Evolutionary conservation across 352 stramenopile genomes (phyloP), one percentile per base, ranked within the genome.

Genomic region (Globisporangium irregulare): DNA sequence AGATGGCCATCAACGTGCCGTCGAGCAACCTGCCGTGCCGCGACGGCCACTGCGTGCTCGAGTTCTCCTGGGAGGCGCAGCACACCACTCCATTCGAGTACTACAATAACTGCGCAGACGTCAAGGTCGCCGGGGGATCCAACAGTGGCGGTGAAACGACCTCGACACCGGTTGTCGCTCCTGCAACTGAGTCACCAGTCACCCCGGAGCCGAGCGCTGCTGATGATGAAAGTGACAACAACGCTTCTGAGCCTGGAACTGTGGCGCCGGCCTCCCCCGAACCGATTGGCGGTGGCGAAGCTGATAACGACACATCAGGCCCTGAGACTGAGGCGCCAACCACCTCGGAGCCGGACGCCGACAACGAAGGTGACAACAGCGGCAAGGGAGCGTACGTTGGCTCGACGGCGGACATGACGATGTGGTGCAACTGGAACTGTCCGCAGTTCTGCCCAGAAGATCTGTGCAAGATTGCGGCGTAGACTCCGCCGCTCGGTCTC

Each of bases 361-460:
- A 58, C 24, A 20, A 20, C 24, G 24, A 15, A 58, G 25, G 50
- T 22, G 50, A 14, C 25, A 36, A 22, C 53, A 18, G 53, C 25
- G 34, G 34, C 61, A 79, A 77, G 70, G 77, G 75, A 59, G 46
- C 69, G 24, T 77, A 75, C 68, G 70, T 75, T 6, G 67, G 71
- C 20, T 29, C 72, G 62, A 59, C 54, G 53, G 61, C 65, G 2
- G 66, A 20, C 1, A 34, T 80, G 54, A 71, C 62, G 1, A 59
- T 71, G 55, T 80, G 74, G 74, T 80, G 74, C 74, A 80, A 80
- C 71, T 72, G 64, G 70, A 79, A 79, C 71, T 80, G 74, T 14
- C 74, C 74, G 1, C 38, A 62, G 22, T 78, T 80, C 59, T 80
- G 74, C 27, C 74, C 71, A 0, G 41, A 43, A 14, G 72, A 80